These are phyloP conservation scores for Colletotrichum abscissum DNA, from an alignment of 2,329 filamentous ascomycete species.

Conservation along the genomic window DNA sequence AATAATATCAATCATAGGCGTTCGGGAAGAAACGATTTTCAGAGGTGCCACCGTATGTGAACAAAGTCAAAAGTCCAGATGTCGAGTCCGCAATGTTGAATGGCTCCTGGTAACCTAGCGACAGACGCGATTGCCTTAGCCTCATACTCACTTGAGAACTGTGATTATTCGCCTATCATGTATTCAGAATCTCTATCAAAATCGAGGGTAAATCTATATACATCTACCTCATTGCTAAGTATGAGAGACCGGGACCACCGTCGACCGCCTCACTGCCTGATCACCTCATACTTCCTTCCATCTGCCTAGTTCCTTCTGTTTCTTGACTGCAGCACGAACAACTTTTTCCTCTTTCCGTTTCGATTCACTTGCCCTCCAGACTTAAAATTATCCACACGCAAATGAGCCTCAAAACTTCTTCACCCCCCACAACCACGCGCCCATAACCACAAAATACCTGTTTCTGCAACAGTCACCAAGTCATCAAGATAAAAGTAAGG, in stretches of 20 bases:
- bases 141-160: background rate
- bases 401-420: background rate
- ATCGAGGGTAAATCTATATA: background rate
- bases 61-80: background rate
- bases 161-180: too few species aligned
- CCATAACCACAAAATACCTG: background rate
- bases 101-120: too few species aligned
- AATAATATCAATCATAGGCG: accelerated
- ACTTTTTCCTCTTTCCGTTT: background rate
- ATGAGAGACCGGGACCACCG: background rate
- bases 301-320: background rate
- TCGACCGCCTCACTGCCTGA: background rate
- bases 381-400: background rate
- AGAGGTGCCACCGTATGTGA: too few species aligned
- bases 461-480: background rate
- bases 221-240: background rate
- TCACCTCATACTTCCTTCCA: background rate
- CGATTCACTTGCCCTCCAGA: accelerated
- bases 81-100: background rate
- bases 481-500: background rate
- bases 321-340: too few species aligned
- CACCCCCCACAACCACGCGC: background rate
- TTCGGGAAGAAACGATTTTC: too few species aligned
- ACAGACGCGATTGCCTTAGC: accelerated
- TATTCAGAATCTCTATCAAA: background rate